Evolutionary conservation across 2,329 filamentous ascomycete species (phyloP).

Genomic region (Cordyceps pruinosa): DNA sequence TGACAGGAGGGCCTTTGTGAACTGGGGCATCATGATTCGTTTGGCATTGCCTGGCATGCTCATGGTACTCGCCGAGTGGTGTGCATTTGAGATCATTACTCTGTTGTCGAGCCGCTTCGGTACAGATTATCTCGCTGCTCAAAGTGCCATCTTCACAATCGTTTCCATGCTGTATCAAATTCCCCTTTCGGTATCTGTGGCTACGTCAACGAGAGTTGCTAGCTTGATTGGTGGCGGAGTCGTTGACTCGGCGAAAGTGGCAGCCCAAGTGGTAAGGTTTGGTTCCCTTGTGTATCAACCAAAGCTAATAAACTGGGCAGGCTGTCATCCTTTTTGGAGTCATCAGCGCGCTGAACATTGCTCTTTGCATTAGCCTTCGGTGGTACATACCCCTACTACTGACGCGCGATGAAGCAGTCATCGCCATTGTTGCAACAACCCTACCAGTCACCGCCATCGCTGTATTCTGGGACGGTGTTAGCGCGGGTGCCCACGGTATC

Average conservation of each 20-base stretch:
- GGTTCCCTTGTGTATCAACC: background rate
- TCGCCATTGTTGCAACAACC: conserved; percentile 59
- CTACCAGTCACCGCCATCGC: conserved; percentile 80
- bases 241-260: conserved; percentile 70
- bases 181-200: conserved; percentile 85
- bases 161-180: conserved; percentile 81
- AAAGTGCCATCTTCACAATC: conserved; percentile 78
- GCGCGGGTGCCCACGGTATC: conserved; percentile 74
- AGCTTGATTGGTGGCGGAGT: conserved; percentile 87
- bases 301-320: conserved; percentile 15
- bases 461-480: conserved; percentile 80
- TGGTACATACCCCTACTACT: conserved; percentile 71
- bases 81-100: conserved; percentile 88
- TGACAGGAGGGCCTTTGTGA: conserved; percentile 58
- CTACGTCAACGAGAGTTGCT: conserved; percentile 81
- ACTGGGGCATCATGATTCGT: conserved; percentile 76
- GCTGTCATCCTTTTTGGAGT: conserved; percentile 56
- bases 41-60: conserved; percentile 82
- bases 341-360: conserved; percentile 73
- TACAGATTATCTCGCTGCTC: conserved; percentile 76
- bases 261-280: conserved; percentile 59
- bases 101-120: conserved; percentile 76
- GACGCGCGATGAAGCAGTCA: conserved; percentile 63
- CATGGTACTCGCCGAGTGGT: conserved; percentile 90
- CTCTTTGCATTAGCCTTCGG: conserved; percentile 60